Conservation (phyloP, 306 rosid species). For the Cucumis hystrix region DNA sequence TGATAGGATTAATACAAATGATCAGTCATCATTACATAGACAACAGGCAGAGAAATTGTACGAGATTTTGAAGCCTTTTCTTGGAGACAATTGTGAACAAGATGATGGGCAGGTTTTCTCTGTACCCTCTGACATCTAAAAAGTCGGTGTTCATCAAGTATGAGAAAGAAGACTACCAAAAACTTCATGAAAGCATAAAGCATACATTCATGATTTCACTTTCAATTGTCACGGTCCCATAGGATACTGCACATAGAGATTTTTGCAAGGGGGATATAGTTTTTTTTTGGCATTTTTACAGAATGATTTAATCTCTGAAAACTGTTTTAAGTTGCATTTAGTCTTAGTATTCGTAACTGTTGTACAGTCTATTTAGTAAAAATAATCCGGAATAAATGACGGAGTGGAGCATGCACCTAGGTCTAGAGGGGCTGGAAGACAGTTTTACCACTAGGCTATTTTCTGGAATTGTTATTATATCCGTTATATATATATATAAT, state of each 20-base stretch:
- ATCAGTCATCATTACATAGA: conserved; percentile 18
- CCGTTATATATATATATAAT: too few species aligned
- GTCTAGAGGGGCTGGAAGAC: too few species aligned
- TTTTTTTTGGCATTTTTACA: not conserved
- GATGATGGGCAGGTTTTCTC: conserved; percentile 35
- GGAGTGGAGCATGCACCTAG: too few species aligned
- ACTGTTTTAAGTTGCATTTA: not conserved
- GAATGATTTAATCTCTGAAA: not conserved
- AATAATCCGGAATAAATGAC: too few species aligned
- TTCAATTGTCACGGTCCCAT: not conserved
- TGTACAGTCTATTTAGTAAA: not conserved
- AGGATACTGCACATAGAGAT: not conserved
- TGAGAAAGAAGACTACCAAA: not conserved
- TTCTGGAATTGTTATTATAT: too few species aligned
- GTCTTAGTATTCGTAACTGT: not conserved
- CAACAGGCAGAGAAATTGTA: conserved; percentile 39
- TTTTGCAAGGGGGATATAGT: not conserved
- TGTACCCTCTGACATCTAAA: conserved; percentile 1
- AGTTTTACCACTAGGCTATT: too few species aligned
- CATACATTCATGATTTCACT: not conserved
- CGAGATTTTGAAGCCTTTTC: conserved; percentile 39
- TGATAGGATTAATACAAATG: conserved; percentile 11
- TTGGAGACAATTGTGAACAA: conserved; percentile 18
- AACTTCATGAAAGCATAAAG: not conserved
- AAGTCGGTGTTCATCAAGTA: not conserved